phyloP scores from a whole-genome alignment of 2,329 filamentous ascomycete genomes.

The Calonectria naviculata region DNA sequence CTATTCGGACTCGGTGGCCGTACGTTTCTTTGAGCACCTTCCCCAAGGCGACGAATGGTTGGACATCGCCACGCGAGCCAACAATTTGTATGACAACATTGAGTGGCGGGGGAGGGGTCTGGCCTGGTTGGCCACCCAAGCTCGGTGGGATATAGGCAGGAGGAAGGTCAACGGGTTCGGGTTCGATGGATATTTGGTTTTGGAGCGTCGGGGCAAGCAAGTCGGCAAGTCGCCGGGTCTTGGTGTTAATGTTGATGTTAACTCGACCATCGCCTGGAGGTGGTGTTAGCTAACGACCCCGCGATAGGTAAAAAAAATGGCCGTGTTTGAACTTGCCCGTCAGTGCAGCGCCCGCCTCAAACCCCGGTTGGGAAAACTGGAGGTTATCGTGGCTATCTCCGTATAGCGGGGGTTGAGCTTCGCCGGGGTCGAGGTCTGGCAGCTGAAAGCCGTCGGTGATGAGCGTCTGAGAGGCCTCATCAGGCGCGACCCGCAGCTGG shows the following conservation, averaged over 20 bases:
- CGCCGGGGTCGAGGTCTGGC: slow-evolving; percentile 53
- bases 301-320: not conserved
- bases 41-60: slow-evolving; percentile 79
- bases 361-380: slow-evolving; percentile 70
- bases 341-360: slow-evolving; percentile 70
- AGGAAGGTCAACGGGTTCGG: slow-evolving; percentile 60
- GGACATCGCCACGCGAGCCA: slow-evolving; percentile 79
- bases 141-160: slow-evolving; percentile 80
- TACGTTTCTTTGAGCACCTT: slow-evolving; percentile 72
- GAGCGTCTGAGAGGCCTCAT: slow-evolving; percentile 40
- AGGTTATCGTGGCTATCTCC: slow-evolving; percentile 67
- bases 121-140: slow-evolving; percentile 71
- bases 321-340: slow-evolving; percentile 54
- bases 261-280: slow-evolving; percentile 77
- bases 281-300: slow-evolving; percentile 25
- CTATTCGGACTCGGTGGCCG: slow-evolving; percentile 78
- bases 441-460: slow-evolving; percentile 53
- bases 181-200: slow-evolving; percentile 64
- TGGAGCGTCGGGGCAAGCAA: slow-evolving; percentile 74
- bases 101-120: slow-evolving; percentile 67
- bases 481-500: slow-evolving; percentile 23
- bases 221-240: slow-evolving; percentile 72
- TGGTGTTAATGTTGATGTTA: slow-evolving; percentile 83
- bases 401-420: slow-evolving; percentile 66
- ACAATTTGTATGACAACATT: slow-evolving; percentile 83